Conservation (phyloP, 106 monocot species). For the Posidonia australis region DNA sequence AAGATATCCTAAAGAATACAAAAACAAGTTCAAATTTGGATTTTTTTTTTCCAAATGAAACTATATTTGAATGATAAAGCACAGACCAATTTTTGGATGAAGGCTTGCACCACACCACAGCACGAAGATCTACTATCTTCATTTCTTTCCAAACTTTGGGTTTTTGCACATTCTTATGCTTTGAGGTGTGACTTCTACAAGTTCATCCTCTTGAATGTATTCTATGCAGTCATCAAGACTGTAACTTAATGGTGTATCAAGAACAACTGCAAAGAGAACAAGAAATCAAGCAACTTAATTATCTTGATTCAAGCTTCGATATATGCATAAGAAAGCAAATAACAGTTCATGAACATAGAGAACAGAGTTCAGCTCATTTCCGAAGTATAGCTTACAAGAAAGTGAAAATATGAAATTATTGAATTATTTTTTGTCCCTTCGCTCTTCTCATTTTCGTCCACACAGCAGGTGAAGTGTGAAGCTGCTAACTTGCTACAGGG, state of each 20-base stretch:
- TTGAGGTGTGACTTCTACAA: constrained; percentile 79
- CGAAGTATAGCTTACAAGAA: no score
- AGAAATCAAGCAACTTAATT: background rate
- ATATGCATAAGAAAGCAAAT: background rate
- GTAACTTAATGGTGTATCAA: constrained; percentile 62
- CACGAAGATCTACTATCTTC: background rate
- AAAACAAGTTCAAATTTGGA: background rate
- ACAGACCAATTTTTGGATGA: background rate
- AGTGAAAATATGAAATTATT: no score
- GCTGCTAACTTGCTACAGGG: no score
- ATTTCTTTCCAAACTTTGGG: constrained; percentile 59
- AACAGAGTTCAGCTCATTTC: no score
- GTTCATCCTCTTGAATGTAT: constrained; percentile 96
- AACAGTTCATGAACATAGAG: background rate
- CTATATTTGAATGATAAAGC: background rate
- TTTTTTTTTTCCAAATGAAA: background rate
- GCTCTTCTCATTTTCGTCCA: no score
- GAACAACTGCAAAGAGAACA: constrained; percentile 64
- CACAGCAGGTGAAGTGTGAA: no score
- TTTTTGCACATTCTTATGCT: constrained; percentile 95
- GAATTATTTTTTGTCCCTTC: no score
- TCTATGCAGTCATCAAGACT: constrained; percentile 99
- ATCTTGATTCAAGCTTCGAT: background rate
- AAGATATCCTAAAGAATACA: background rate
- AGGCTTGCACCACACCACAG: background rate